These are phyloP conservation scores for Apiotrichum porosum DNA, from an alignment of 1,284 basidiomycete species.

Conservation along the genomic window DNA sequence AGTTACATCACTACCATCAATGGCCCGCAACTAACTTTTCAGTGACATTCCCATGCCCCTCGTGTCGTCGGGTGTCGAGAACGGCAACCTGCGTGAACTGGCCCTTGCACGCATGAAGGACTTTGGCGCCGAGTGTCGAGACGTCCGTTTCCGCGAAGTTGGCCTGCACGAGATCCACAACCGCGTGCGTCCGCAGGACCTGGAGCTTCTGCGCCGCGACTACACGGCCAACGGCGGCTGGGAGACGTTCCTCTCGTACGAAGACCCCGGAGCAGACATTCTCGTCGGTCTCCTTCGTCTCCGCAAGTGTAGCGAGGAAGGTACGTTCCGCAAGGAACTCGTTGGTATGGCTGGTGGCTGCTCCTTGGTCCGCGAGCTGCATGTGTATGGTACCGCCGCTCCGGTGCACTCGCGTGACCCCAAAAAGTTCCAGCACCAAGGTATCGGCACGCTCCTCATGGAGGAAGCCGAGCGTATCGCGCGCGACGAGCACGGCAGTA, in stretches of 20 bases:
- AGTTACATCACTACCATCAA: constrained; percentile 23
- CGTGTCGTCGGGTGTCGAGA: constrained; percentile 94
- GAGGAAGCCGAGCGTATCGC: constrained; percentile 99
- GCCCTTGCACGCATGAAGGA: constrained; percentile 98
- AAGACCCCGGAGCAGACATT: constrained; percentile 95
- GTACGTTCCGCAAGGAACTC: constrained; percentile 92
- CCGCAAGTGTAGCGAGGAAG: constrained; percentile 91
- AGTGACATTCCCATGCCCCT: constrained; percentile 95
- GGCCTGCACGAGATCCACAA: constrained; percentile 98
- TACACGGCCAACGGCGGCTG: constrained; percentile 97
- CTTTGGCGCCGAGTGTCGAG: constrained; percentile 94
- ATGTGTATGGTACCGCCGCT: constrained; percentile 98
- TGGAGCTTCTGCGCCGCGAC: constrained; percentile 94
- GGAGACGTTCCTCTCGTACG: constrained; percentile 99
- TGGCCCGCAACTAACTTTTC: constrained; percentile 7
- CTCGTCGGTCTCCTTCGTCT: constrained; percentile 88
- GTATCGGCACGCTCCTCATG: constrained; percentile 96
- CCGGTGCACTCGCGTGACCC: constrained; percentile 96
- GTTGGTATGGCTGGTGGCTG: constrained; percentile 71
- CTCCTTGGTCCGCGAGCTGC: constrained; percentile 92
- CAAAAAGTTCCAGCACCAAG: constrained; percentile 97
- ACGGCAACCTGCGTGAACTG: constrained; percentile 94
- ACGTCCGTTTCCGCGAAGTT: constrained; percentile 96
- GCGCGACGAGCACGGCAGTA: constrained; percentile 91
- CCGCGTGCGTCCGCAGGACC: constrained; percentile 91